Conservation (phyloP, 305 asterid species). For the Coffea humblotiana region DNA sequence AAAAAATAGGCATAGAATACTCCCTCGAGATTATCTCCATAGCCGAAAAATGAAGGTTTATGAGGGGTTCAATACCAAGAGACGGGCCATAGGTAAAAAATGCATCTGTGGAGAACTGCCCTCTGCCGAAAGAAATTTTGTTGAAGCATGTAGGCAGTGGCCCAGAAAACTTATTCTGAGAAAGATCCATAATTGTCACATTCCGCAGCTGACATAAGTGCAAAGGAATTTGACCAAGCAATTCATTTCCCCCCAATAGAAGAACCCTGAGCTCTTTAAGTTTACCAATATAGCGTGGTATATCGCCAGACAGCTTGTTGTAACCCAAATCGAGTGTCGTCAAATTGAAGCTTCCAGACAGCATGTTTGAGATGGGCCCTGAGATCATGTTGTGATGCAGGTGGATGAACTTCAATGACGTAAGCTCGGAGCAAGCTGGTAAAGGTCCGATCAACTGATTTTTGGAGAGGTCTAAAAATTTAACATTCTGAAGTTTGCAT, state of each 20-base stretch:
- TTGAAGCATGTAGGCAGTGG: constrained; percentile 16
- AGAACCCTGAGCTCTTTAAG: constrained; percentile 10
- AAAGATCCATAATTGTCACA: constrained; percentile 22
- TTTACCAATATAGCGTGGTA: constrained; percentile 11
- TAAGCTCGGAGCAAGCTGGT: background rate
- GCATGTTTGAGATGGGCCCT: background rate
- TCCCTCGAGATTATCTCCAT: background rate
- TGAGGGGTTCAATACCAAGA: too few species aligned
- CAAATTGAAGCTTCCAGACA: background rate
- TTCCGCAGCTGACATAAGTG: constrained; percentile 9
- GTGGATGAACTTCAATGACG: constrained; percentile 4
- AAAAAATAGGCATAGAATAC: too few species aligned
- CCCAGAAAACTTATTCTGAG: constrained; percentile 20
- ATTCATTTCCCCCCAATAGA: constrained; percentile 11
- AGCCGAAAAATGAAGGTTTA: background rate
- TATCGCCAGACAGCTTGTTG: constrained; percentile 6
- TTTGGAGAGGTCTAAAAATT: constrained; percentile 5
- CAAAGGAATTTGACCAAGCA: constrained; percentile 18
- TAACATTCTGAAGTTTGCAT: background rate
- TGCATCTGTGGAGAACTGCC: background rate
- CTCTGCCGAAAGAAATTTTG: constrained; percentile 13
- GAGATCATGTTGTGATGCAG: background rate
- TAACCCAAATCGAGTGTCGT: background rate
- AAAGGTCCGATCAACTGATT: background rate
- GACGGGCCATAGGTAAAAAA: background rate